Conservation (phyloP, 2,329 filamentous ascomycete species). For the Xylaria sp. region DNA sequence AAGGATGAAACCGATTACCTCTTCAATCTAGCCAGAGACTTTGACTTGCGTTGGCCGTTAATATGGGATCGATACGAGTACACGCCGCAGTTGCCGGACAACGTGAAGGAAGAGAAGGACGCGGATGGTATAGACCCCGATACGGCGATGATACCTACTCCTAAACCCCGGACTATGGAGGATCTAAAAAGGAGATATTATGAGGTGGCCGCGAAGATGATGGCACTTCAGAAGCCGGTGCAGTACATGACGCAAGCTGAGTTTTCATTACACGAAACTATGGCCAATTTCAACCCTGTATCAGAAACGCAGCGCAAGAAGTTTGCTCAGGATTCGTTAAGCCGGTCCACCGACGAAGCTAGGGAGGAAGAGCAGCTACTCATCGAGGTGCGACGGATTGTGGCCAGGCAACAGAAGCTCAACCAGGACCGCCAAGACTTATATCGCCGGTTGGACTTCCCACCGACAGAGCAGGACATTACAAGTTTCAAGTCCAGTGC, state of each 20-base stretch:
- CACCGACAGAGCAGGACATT: conserved; percentile 75
- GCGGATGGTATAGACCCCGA: conserved; percentile 57
- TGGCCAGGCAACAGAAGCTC: conserved; percentile 85
- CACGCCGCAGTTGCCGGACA: conserved; percentile 56
- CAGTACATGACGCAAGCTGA: conserved; percentile 90
- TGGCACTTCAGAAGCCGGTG: conserved; percentile 81
- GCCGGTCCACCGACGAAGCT: conserved; percentile 85
- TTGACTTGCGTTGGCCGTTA: conserved; percentile 88
- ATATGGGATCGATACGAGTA: conserved; percentile 95
- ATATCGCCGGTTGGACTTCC: conserved; percentile 87
- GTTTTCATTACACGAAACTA: conserved; percentile 83
- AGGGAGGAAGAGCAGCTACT: conserved; percentile 91
- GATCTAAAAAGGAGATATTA: conserved; percentile 94
- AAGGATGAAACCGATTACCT: conserved; percentile 95
- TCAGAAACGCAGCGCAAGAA: conserved; percentile 85
- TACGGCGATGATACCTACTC: conserved; percentile 65
- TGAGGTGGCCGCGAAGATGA: conserved; percentile 82
- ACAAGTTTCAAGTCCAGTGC: conserved; percentile 82
- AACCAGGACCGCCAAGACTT: conserved; percentile 89
- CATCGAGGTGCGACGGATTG: conserved; percentile 90
- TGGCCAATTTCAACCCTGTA: conserved; percentile 85
- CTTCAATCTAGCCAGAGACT: conserved; percentile 78
- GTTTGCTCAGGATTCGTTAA: conserved; percentile 82
- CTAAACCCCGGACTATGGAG: conserved; percentile 77
- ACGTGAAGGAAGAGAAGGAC: conserved; percentile 54